These are phyloP conservation scores for Colletotrichum graminicola DNA, from an alignment of 2,329 filamentous ascomycete species.

Conservation along the genomic window DNA sequence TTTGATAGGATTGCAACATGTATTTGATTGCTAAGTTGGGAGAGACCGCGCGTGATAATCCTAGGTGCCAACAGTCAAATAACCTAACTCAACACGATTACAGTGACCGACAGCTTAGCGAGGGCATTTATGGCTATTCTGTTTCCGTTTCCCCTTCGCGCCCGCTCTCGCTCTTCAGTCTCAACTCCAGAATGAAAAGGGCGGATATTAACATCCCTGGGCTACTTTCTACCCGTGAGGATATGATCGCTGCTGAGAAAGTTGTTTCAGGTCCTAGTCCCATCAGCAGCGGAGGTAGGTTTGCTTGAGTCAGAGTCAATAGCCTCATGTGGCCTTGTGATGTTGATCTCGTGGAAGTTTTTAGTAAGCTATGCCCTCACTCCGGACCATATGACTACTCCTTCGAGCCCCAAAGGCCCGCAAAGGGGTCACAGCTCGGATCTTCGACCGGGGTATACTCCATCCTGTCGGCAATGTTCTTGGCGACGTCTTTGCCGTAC, in stretches of 20 bases:
- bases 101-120: no score
- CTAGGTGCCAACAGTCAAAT: not conserved
- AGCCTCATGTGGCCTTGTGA: not conserved
- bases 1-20: no score
- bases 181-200: no score
- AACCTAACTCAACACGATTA: not conserved
- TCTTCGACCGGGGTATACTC: conserved; percentile 71
- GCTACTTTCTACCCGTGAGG: no score
- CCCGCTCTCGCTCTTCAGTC: no score
- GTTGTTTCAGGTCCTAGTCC: no score
- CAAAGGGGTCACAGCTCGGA: conserved; percentile 66
- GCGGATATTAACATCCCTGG: no score
- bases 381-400: not conserved
- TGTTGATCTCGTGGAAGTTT: not conserved
- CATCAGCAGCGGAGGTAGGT: no score
- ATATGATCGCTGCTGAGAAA: no score
- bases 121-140: no score
- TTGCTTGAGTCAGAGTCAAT: not conserved
- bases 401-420: conserved; percentile 43
- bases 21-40: no score
- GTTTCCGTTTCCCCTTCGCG: no score
- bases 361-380: not conserved
- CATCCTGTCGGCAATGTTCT: conserved; percentile 60
- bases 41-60: not conserved
- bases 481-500: conserved; percentile 65